Conservation (phyloP, 495 filamentous ascomycete species). For the Chaetomium fimeti region DNA sequence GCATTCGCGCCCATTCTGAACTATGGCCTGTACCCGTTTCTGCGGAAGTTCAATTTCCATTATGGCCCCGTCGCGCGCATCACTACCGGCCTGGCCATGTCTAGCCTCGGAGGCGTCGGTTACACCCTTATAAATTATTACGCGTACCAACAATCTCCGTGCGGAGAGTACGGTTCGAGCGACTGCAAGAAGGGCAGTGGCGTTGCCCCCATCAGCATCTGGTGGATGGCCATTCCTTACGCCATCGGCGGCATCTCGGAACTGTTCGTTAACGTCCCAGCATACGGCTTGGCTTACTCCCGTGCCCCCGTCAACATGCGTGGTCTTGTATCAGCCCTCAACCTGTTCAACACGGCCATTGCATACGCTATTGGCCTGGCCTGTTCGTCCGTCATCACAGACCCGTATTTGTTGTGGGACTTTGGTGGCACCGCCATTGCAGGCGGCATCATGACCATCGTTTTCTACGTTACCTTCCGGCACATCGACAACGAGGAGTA, state of each 20-base stretch:
- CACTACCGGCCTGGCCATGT: slow-evolving; percentile 66
- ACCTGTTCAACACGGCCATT: slow-evolving; percentile 59
- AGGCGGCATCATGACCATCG: slow-evolving; percentile 45
- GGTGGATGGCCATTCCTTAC: slow-evolving; percentile 51
- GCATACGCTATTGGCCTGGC: slow-evolving; percentile 60
- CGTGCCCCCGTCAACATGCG: slow-evolving; percentile 68
- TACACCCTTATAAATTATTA: slow-evolving; percentile 70
- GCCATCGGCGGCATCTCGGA: slow-evolving; percentile 63
- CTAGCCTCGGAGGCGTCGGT: slow-evolving; percentile 60
- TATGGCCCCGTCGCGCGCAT: slow-evolving; percentile 76
- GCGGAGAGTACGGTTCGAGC: slow-evolving; percentile 49
- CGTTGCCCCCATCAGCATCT: slow-evolving; percentile 53
- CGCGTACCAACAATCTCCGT: slow-evolving; percentile 60
- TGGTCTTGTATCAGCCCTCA: slow-evolving; percentile 64
- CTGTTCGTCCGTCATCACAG: slow-evolving; percentile 58
- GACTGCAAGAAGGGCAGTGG: slow-evolving; percentile 44
- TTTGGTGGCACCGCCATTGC: slow-evolving; percentile 52
- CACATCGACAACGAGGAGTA: slow-evolving; percentile 52
- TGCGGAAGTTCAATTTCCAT: slow-evolving; percentile 62
- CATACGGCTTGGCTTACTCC: slow-evolving; percentile 70
- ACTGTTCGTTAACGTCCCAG: slow-evolving; percentile 67
- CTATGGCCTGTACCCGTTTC: slow-evolving; percentile 61
- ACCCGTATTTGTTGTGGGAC: slow-evolving; percentile 60
- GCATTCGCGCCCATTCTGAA: slow-evolving; percentile 66
- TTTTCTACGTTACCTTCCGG: slow-evolving; percentile 54